Conservation (phyloP, 129 eudicot genomes). For the sunflower (Helianthus annuus) region DNA sequence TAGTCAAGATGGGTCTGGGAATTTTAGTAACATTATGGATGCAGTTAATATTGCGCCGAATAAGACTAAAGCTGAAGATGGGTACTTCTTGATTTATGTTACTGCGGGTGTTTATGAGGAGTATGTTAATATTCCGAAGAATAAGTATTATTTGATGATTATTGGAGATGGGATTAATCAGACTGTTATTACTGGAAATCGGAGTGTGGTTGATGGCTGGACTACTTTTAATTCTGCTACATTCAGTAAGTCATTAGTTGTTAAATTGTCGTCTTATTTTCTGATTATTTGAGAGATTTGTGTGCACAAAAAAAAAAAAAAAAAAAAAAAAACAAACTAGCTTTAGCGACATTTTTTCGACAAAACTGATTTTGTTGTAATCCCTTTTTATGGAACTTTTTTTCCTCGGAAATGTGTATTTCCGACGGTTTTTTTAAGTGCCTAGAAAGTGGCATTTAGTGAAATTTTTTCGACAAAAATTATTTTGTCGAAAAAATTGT, state of each 20-base stretch:
- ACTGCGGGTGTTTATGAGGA: constrained; percentile 79
- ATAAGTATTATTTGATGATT: constrained; percentile 75
- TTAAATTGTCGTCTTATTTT: neutral
- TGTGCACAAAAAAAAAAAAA: neutral
- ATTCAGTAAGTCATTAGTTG: constrained; percentile 48
- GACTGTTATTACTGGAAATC: constrained; percentile 79
- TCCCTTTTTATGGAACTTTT: too few species aligned
- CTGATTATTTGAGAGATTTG: too few species aligned
- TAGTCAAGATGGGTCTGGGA: constrained; percentile 62
- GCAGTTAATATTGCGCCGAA: constrained; percentile 74
- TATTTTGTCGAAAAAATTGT: too few species aligned
- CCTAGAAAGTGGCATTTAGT: too few species aligned
- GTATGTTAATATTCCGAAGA: constrained; percentile 64
- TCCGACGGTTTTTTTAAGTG: too few species aligned
- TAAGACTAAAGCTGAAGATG: constrained; percentile 44
- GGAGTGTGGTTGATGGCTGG: constrained; percentile 69
- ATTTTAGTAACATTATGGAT: constrained; percentile 59
- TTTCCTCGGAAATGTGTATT: too few species aligned
- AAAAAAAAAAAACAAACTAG: too few species aligned
- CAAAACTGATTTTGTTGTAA: too few species aligned
- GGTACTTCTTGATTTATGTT: constrained; percentile 73
- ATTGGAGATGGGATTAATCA: constrained; percentile 87
- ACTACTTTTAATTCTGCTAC: constrained; percentile 78
- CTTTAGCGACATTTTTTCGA: too few species aligned
- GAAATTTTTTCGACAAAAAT: too few species aligned